A percentile compares a stretch with the other conserved stretches of the same genome.
Conservation (phyloP, 1,284 basidiomycete genomes). For the Waitea zeae region DNA sequence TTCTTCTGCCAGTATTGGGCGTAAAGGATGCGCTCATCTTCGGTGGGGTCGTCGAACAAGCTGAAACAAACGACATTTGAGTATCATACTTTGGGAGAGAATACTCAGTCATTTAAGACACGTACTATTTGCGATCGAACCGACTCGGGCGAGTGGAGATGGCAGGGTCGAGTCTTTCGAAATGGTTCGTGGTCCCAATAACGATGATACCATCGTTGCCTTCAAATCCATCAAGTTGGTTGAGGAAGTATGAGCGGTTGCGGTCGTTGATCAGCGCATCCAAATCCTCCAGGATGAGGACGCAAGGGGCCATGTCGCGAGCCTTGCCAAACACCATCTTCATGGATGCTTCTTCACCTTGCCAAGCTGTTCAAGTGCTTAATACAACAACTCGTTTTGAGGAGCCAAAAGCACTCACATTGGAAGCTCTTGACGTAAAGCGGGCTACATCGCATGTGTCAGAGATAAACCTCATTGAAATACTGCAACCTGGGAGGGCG, state of each 20-base stretch:
- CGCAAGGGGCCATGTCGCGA: conserved; percentile 49
- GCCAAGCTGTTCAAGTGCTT: conserved; percentile 21
- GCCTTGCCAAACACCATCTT: conserved; percentile 46
- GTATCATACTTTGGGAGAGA: neutral
- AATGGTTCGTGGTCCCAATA: conserved; percentile 73
- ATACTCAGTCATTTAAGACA: no score
- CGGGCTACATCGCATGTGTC: no score
- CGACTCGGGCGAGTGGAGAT: conserved; percentile 62
- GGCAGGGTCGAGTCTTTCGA: conserved; percentile 60
- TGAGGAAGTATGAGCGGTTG: conserved; percentile 75
- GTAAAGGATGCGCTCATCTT: conserved; percentile 46
- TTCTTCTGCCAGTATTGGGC: conserved; percentile 65
- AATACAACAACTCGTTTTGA: conserved; percentile 1
- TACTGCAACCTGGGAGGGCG: no score
- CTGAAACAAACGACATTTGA: conserved; percentile 14
- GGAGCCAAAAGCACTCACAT: conserved; percentile 16
- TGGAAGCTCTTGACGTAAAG: conserved; percentile 68
- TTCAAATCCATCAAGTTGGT: conserved; percentile 60
- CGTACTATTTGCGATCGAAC: conserved; percentile 74
- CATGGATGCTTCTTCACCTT: conserved; percentile 56
- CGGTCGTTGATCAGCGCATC: conserved; percentile 62
- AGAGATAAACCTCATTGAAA: no score
- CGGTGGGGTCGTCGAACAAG: conserved; percentile 46
- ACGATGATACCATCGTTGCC: conserved; percentile 65
- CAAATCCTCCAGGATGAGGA: conserved; percentile 66